Conservation (phyloP, 2,329 filamentous ascomycete species). For the Neopestalotiopsis sp. region DNA sequence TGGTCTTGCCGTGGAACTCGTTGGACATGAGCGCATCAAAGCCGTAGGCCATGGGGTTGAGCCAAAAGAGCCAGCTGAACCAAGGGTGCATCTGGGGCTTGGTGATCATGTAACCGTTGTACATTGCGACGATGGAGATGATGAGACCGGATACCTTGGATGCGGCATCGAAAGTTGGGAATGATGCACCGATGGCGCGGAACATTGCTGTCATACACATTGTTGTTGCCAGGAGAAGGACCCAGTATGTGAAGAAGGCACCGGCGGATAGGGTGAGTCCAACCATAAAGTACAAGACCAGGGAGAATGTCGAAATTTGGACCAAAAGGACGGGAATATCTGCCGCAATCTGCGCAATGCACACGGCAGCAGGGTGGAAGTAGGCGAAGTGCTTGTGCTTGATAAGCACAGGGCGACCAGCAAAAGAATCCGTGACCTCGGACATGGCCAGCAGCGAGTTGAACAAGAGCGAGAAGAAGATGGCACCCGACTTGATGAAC, state of each 20-base stretch:
- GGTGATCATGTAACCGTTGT: conserved; percentile 66
- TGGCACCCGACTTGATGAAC: conserved; percentile 67
- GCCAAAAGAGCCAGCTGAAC: conserved; percentile 69
- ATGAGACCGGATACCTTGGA: conserved; percentile 60
- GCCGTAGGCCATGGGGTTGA: conserved; percentile 71
- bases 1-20: conserved; percentile 67
- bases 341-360: conserved; percentile 61
- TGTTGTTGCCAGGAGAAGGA: conserved; percentile 54
- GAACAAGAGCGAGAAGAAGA: conserved; percentile 70
- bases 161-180: conserved; percentile 62
- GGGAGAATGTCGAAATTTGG: conserved; percentile 62
- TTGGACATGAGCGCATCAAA: conserved; percentile 74
- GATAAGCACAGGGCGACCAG: conserved; percentile 61
- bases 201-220: conserved; percentile 67
- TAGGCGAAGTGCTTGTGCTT: conserved; percentile 65
- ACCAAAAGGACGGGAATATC: conserved; percentile 62
- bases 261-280: conserved; percentile 56
- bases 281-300: conserved; percentile 70
- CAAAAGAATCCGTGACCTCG: conserved; percentile 69
- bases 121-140: conserved; percentile 43
- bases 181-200: conserved; percentile 60
- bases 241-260: conserved; percentile 68
- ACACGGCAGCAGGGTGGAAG: conserved; percentile 63
- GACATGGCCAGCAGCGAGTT: conserved; percentile 68
- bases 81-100: conserved; percentile 67